These are phyloP conservation scores for Phytophthora syringae DNA, from an alignment of 352 stramenopile species.

Conservation along the genomic window DNA sequence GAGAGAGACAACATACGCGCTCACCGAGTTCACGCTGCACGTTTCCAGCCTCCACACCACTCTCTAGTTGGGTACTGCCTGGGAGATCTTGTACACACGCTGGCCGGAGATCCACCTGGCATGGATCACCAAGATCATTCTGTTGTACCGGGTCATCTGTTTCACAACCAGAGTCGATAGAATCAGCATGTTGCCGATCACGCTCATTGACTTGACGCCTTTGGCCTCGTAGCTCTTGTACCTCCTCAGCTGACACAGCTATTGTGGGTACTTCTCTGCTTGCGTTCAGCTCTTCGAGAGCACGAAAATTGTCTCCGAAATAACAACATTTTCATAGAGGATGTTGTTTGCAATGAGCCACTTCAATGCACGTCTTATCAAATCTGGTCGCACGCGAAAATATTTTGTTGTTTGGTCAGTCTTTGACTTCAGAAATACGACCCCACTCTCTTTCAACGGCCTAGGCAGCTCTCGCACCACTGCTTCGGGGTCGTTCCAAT, in stretches of 20 bases:
- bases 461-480: not conserved
- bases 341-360: not conserved
- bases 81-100: no score
- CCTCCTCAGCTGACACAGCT: not conserved
- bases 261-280: not conserved
- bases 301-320: slow-evolving; percentile 1
- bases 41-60: no score
- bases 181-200: not conserved
- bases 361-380: no score
- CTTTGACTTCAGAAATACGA: not conserved
- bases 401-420: no score
- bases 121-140: not conserved
- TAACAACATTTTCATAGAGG: not conserved
- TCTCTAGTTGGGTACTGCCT: no score
- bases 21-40: not conserved
- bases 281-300: not conserved
- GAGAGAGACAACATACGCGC: not conserved
- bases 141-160: not conserved
- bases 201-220: not conserved
- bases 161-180: not conserved
- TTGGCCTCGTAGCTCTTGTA: not conserved
- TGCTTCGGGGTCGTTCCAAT: slow-evolving; percentile 2
- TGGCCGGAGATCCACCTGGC: no score
- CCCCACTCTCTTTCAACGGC: not conserved
- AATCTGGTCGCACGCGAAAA: no score